phyloP scores from a whole-genome alignment of 306 rosid species.

The Pterocarpus macrocarpus region DNA sequence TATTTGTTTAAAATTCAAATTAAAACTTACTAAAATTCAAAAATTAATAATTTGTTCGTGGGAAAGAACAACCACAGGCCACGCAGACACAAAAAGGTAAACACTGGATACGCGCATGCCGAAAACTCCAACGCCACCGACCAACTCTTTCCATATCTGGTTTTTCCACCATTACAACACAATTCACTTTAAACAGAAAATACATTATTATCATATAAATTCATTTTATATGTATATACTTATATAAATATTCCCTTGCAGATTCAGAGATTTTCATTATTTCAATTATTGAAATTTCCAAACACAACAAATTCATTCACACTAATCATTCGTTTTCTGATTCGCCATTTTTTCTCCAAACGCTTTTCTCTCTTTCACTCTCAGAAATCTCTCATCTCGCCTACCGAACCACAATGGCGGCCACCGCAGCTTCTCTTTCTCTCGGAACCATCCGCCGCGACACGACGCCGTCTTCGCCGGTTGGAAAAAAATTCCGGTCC shows the following conservation, averaged over 20 bases:
- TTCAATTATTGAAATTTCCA: not conserved
- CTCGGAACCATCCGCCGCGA: constrained; percentile 39
- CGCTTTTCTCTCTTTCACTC: not conserved
- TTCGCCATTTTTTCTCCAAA: not conserved
- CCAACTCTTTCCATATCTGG: not conserved
- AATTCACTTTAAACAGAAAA: too few species aligned
- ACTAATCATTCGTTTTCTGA: not conserved
- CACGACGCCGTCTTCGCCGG: not conserved
- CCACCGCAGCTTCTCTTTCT: constrained; percentile 48
- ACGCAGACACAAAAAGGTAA: not conserved
- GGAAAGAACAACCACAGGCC: not conserved
- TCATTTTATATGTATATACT: too few species aligned
- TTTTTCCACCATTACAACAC: not conserved
- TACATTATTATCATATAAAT: too few species aligned
- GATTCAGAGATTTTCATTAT: not conserved
- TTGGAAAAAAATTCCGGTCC: constrained; percentile 32
- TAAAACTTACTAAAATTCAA: too few species aligned
- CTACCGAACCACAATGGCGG: constrained; percentile 51
- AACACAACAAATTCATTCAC: not conserved
- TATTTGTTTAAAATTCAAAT: too few species aligned
- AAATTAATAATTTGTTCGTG: too few species aligned
- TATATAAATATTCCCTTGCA: not conserved
- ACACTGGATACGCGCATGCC: not conserved
- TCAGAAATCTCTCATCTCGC: not conserved
- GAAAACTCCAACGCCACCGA: not conserved